Base-by-base conservation (phyloP, 2,329 filamentous ascomycete species). In the Pseudogymnoascus pannorum region DNA sequence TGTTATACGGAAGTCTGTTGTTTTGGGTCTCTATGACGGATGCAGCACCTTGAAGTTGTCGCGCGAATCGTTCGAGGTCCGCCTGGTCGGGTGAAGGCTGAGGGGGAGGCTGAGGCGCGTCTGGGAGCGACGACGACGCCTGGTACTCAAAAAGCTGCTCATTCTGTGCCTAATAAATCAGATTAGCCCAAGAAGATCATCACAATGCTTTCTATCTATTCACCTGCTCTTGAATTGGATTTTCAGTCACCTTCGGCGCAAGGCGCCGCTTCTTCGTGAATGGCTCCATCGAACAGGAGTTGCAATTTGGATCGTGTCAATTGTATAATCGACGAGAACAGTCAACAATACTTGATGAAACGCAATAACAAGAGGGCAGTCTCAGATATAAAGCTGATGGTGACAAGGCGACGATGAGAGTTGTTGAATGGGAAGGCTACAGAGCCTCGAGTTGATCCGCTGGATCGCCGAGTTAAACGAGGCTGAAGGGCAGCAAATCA, bases 1-100 rank as follows among this genome's bases (percentile, higher is more conserved):
- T 79, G 16, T 75, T 78, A 66, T 87, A 86, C 22, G 79, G 79
- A 2, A 78, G 77, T 62, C 78, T 79, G 68, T 86, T 81, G 51
- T 82, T 82, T 72, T 86, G 84, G 64, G 82, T 79, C 70, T 86
- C 83, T 66, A 87, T 86, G 68, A 86, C 77, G 80, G 86, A 86
- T 65, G 85, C 84, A 58, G 84, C 85, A 78, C 87, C 85, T 70
- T 87, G 85, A 48, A 87, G 78, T 74, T 87, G 85, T 54, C 84
- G 80, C 63, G 84, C 85, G 70, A 87, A 87, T 60, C 82, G 80
- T 72, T 87, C 85, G 73, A 87, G 87, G 68, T 87, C 84, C 73
- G 66, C 69, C 59, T 71, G 68, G 62, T 73, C 72, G 57, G 69
- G 66, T 63, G 70, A 67, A 58, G 71, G 69, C 31, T 36, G 51